phyloP scores from a whole-genome alignment of 1,284 basidiomycete genomes.

The Ustilago crameri region DNA sequence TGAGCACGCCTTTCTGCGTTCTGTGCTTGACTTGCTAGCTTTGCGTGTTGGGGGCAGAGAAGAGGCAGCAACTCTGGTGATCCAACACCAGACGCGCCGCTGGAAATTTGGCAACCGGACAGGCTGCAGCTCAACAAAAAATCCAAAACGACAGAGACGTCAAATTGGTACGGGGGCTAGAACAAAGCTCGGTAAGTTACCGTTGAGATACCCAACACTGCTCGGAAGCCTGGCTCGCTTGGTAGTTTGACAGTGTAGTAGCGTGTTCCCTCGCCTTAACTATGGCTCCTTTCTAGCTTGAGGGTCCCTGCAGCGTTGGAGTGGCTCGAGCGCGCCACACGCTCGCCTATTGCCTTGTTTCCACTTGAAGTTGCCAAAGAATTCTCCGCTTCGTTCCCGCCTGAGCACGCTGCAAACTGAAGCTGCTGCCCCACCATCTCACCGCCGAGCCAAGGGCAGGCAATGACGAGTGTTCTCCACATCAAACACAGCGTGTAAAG shows the following conservation, averaged over 20 bases:
- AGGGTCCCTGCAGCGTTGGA: not conserved
- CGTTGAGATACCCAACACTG: not conserved
- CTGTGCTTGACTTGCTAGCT: no score
- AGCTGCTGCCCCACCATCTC: no score
- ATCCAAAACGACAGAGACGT: not conserved
- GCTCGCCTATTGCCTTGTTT: no score
- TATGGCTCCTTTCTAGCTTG: not conserved
- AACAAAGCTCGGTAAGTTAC: conserved; percentile 4
- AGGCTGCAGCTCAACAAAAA: conserved; percentile 17
- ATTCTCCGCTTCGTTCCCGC: not conserved
- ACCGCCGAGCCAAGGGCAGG: no score
- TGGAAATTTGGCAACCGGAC: not conserved
- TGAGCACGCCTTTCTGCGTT: not conserved
- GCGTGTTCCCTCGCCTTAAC: no score
- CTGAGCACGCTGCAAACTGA: no score
- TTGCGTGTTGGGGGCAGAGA: no score
- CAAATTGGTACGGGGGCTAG: not conserved
- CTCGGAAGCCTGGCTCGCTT: conserved; percentile 1
- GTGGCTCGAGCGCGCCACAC: no score
- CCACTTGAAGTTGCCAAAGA: not conserved
- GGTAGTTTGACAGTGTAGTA: not conserved
- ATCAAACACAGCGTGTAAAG: no score
- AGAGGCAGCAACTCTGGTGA: not conserved
- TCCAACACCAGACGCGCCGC: conserved; percentile 1
- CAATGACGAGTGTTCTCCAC: no score